Base-by-base conservation (phyloP, 2,329 filamentous ascomycete species). In the Clonostachys solani region DNA sequence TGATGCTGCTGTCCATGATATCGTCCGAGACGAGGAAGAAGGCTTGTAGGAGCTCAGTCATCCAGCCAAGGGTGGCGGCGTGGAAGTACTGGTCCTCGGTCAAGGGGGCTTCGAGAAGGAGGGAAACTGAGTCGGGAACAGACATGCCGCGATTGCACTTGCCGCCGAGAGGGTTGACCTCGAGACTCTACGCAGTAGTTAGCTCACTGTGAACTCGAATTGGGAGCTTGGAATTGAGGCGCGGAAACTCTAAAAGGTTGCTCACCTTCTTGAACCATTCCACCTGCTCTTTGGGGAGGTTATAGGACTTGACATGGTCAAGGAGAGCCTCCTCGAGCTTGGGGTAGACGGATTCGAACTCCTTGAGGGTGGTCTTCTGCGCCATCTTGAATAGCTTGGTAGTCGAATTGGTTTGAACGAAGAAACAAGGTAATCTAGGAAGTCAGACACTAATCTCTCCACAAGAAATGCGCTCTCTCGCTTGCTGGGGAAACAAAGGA, bases 61-160 rank as follows among this genome's bases (percentile, higher is more conserved):
- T 84, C 94, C 94, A 99, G 63, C 94, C 94, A 16, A 99, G 81
- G 16, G 89, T 87, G 41, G 91, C 89, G 43, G 92, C 78, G 58
- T 89, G 77, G 75, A 95, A 94, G 78, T 92, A 95, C 72, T 97
- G 87, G 49, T 92, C 81, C 52, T 89, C 79, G 54, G 75, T 81
- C 54, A 97, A 83, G 47, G 87, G 74, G 57, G 81, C 74, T 56
- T 69, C 77, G 62, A 92, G 81, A 53, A 97, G 83, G 60, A 94
- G 76, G 54, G 89, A 86, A 54, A 86, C 84, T 42, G 91, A 94
- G 73, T 99, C 94, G 56, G 94, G 87, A 50, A 97, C 92, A 43
- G 92, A 97, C 83, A 99, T 95, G 73, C 94, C 94, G 63, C 94
- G 90, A 75, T 99, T 99, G 77, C 92, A 96, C 78, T 99, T 99